Evolutionary conservation across 2,329 filamentous ascomycete species (phyloP), one percentile per base, ranked within the genome.

Genomic region (Cladosporium sp.): DNA sequence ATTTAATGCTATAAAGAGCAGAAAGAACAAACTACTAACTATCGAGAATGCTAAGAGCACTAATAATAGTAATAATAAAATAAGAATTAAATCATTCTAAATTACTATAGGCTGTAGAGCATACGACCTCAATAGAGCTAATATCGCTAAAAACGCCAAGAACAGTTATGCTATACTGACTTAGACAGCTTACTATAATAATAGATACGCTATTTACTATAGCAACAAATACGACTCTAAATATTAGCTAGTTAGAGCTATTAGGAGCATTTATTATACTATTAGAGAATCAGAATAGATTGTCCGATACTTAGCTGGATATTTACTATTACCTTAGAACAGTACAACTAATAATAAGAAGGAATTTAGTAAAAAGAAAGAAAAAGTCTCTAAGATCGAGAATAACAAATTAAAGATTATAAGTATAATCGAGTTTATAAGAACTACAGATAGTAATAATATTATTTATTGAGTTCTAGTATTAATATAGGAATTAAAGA

Each of bases 31-130:
- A 34, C 30, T 34, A 9, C 11, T 9, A 34, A 34, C 30, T 34
- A 9, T 17, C 15, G 5, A 42, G 39, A 42, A n/a, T 42, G 9
- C 7, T 25, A 25, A 47, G 43, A 47, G 22, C n/a, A 14, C 20
- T n/a, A 30, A 47, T 15, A 22, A n/a, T 25, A 8, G 43, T 34
- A 9, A 34, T 34, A 9, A 47, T 8, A 30, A 25, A 14, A 49
- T 15, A 3, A 34, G 11, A 49, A 15, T 19, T 6, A 8, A 28
- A n/a, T 34, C 9, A 34, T 34, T 34, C 30, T 34, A 9, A 12
- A 8, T 8, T 9, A 34, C 64, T 80, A 82, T 58, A 77, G 75
- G 37, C 84, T 85, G 63, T 81, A 34, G 30, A 34, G 30, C 7
- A 34, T 34, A 34, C 11, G 9, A 34, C 11, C 30, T 34, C 9